Evolutionary conservation across 2,329 filamentous ascomycete species (phyloP).

Genomic region (Capronia epimyces): DNA sequence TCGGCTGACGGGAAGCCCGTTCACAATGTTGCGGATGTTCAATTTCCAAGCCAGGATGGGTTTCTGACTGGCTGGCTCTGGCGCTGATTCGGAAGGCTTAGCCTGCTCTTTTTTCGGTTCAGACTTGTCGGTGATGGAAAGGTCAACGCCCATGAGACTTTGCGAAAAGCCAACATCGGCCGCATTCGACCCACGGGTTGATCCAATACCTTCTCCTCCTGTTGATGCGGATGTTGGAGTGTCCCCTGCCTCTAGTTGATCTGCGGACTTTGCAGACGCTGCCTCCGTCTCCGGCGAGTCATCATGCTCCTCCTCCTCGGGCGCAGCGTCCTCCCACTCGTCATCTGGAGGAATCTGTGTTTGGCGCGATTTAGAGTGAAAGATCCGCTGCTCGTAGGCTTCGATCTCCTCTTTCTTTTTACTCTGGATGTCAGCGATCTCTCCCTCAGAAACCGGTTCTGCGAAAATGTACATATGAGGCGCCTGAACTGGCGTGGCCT

Average conservation of each 20-base stretch:
- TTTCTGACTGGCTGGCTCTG: constrained; percentile 5
- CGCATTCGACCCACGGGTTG: constrained; percentile 17
- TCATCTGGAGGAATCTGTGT: constrained; percentile 19
- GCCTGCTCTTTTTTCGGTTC: neutral
- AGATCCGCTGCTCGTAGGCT: constrained; percentile 56
- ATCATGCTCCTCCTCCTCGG: constrained; percentile 27
- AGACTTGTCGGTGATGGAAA: constrained; percentile 2
- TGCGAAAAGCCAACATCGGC: constrained; percentile 25
- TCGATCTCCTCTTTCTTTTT: constrained; percentile 60
- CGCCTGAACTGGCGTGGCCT: constrained; percentile 35
- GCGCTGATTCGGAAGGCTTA: neutral
- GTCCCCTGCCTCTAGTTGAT: neutral
- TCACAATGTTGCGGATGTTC: constrained; percentile 65
- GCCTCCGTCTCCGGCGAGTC: constrained; percentile 3
- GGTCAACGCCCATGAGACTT: constrained; percentile 15
- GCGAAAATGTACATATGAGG: constrained; percentile 85
- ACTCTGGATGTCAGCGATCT: constrained; percentile 69
- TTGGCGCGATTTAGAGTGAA: constrained; percentile 36
- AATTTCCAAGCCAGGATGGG: constrained; percentile 62
- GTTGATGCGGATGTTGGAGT: neutral
- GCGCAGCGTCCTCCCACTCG: constrained; percentile 27
- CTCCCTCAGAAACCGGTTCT: constrained; percentile 68
- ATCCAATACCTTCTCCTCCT: neutral
- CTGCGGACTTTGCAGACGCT: constrained; percentile 6
- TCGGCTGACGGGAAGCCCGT: constrained; percentile 58